phyloP scores from a whole-genome alignment of 179 eudicot species.

The Silene noctiflora region DNA sequence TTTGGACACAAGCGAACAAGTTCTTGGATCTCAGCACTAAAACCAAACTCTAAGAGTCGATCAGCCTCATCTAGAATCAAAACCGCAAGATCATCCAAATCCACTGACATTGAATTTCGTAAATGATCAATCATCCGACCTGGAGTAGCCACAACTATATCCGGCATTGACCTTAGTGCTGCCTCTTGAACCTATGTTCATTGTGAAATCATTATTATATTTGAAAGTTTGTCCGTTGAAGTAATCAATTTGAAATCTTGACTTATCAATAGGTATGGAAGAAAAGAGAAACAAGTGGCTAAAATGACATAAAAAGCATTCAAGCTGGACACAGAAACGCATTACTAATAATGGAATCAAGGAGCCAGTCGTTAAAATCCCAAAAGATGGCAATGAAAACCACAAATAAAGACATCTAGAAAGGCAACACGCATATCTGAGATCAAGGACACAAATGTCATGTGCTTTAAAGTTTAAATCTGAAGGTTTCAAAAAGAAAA shows the following conservation, averaged over 20 bases:
- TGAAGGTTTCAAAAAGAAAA: background rate
- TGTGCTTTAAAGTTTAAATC: background rate
- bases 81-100: conserved; percentile 92
- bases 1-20: conserved; percentile 85
- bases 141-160: conserved; percentile 95
- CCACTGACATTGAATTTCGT: conserved; percentile 93
- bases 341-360: background rate
- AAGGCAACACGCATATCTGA: background rate
- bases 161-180: conserved; percentile 83
- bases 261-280: background rate
- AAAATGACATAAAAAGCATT: conserved; percentile 1
- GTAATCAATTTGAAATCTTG: background rate
- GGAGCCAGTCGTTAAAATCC: background rate
- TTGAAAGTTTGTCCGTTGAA: background rate
- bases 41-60: conserved; percentile 92
- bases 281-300: background rate
- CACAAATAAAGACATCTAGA: background rate
- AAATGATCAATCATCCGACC: conserved; percentile 97
- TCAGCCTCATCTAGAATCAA: conserved; percentile 96
- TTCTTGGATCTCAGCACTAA: conserved; percentile 83
- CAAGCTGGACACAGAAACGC: background rate
- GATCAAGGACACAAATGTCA: conserved; percentile 3
- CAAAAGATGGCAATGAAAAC: background rate
- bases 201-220: conserved; percentile 11
- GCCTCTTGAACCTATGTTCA: conserved; percentile 72